Conservation (phyloP, 805 yeast genomes). For the Ogataea nitratoaversa region DNA sequence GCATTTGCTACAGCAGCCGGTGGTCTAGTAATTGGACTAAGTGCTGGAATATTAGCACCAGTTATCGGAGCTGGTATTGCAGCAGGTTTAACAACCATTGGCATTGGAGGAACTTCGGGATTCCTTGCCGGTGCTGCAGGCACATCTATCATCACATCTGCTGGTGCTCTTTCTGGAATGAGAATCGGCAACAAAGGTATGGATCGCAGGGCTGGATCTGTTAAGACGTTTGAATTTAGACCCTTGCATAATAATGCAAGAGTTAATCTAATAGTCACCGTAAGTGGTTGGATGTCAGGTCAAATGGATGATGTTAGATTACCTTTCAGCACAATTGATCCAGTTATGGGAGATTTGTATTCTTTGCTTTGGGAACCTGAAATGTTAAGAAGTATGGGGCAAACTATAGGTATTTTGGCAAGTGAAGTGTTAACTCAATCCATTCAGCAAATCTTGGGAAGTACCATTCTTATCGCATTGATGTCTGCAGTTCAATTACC, state of each 20-base stretch:
- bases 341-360: constrained; percentile 94
- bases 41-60: constrained; percentile 95
- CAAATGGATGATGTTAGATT: constrained; percentile 91
- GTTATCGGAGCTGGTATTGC: constrained; percentile 98
- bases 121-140: constrained; percentile 97
- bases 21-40: constrained; percentile 85
- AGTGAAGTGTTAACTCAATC: constrained; percentile 91
- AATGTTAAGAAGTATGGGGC: constrained; percentile 93
- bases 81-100: constrained; percentile 93
- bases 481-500: constrained; percentile 94
- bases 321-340: constrained; percentile 95
- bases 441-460: constrained; percentile 91
- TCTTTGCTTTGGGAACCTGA: constrained; percentile 98
- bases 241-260: constrained; percentile 91
- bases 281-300: constrained; percentile 98
- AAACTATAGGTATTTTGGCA: constrained; percentile 88
- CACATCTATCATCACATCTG: constrained; percentile 86
- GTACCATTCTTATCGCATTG: constrained; percentile 80
- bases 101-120: constrained; percentile 89
- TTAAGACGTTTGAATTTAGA: constrained; percentile 86
- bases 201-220: constrained; percentile 83
- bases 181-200: constrained; percentile 83
- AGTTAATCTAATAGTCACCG: constrained; percentile 80
- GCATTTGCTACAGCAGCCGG: constrained; percentile 98
- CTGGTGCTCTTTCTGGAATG: constrained; percentile 90